Evolutionary conservation across 1,284 basidiomycete species (phyloP), one percentile per base, ranked within the genome.

Genomic region (Sanguinoderma infundibulare): DNA sequence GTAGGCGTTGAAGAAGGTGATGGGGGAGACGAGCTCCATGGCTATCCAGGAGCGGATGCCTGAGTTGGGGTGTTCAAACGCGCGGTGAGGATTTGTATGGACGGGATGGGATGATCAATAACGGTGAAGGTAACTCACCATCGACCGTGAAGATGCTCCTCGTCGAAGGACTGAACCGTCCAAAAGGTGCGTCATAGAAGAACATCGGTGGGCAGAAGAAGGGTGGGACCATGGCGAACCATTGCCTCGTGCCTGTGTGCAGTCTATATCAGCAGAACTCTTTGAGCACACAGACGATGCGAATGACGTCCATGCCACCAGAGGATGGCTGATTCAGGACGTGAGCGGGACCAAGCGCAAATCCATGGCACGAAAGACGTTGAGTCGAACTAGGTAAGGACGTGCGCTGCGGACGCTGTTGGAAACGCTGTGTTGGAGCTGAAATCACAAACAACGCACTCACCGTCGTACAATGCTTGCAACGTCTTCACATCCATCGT

Each of bases 21-120:
- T 56, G 7, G 94, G 92, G 3, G 92, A 84, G n/a, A 91, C 81
- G 44, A 92, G 77, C 75, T 97, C 95, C 94, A 96, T 96, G 53
- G 84, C 42, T 28, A 94, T 90, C 94, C 95, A 96, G 34, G 90
- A 80, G 66, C 79, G 81, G 63, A 85, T 81, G 17, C 80, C 80
- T 78, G 65, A 15, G 24, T 42, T 39, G 35, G 32, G n/a, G n/a
- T n/a, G 53, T 39, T 14, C 38, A 24, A 5, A n/a, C 7, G 40
- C 12, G 5, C 22, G 8, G 28, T n/a, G 30, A n/a, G 30, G 9
- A 10, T 12, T 2, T 36, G 9, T 22, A 15, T 53, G 30, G 49
- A n/a, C 32, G 10, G 32, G 44, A 15, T 6, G 32, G 2, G 2
- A 40, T 59, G 1, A 2, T 57, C 53, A 38, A 61, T 46, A 24